A percentile compares a stretch with the other conserved stretches of the same genome.
phyloP scores from a whole-genome alignment of 768 basidiomycete species.

The Crepidotus variabilis region DNA sequence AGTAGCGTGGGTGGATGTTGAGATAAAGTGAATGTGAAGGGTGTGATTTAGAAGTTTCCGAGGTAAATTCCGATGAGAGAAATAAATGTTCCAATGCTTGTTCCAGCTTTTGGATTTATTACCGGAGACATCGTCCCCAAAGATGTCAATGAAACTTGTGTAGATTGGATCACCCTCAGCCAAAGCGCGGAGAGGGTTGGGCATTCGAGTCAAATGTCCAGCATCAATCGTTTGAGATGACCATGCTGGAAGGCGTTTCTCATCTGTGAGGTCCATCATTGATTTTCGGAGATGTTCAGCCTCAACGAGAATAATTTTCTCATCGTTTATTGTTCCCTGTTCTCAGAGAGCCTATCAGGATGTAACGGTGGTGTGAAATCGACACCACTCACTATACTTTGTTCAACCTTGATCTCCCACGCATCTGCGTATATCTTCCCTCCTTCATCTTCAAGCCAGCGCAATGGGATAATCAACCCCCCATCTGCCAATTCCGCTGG shows the following conservation, averaged over 20 bases:
- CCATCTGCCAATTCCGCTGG: conserved; percentile 8
- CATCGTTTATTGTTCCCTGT: conserved; percentile 13
- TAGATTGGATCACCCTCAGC: conserved; percentile 28
- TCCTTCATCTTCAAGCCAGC: conserved; percentile 18
- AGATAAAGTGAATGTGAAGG: conserved; percentile 33
- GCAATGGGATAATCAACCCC: conserved; percentile 8
- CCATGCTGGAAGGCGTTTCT: conserved; percentile 13
- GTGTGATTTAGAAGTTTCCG: conserved; percentile 31
- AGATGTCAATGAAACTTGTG: conserved; percentile 27
- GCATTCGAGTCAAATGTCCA: conserved; percentile 24
- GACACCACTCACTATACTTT: background rate
- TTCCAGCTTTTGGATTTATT: conserved; percentile 43
- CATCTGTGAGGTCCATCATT: conserved; percentile 12
- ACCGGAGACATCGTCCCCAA: conserved; percentile 40
- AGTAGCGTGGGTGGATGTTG: conserved; percentile 32
- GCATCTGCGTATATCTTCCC: conserved; percentile 11
- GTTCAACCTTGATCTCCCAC: conserved; percentile 10
- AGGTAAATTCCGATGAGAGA: conserved; percentile 32
- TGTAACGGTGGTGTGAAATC: background rate
- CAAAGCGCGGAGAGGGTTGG: conserved; percentile 26
- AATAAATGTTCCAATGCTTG: conserved; percentile 40
- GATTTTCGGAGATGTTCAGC: conserved; percentile 7
- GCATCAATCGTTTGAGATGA: conserved; percentile 10
- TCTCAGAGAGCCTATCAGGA: background rate
- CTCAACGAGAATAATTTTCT: conserved; percentile 8